Conservation (phyloP, 139 green algal genomes). For the Coelastrella sp. region DNA sequence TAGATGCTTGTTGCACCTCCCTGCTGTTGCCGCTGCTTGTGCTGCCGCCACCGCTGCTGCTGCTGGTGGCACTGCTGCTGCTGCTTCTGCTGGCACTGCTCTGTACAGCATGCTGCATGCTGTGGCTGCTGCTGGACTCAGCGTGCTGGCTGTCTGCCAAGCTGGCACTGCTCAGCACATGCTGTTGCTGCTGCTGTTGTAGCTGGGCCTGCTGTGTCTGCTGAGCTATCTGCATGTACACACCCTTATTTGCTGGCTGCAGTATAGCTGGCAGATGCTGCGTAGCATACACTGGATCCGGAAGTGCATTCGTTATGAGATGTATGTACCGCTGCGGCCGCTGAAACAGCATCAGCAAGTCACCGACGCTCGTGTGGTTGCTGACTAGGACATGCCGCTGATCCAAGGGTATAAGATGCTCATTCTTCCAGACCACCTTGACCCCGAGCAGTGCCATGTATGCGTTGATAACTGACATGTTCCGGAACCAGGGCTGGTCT, state of each 20-base stretch:
- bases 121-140: not conserved
- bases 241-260: conserved; percentile 56
- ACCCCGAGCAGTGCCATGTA: conserved; percentile 66
- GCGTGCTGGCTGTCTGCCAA: not conserved
- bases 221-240: conserved; percentile 70
- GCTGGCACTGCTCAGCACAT: not conserved
- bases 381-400: conserved; percentile 70
- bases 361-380: conserved; percentile 70
- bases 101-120: not conserved
- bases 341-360: conserved; percentile 75
- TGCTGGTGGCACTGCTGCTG: conserved; percentile 46
- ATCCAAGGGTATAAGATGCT: conserved; percentile 55
- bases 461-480: conserved; percentile 3
- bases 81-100: conserved; percentile 12
- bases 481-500: conserved; percentile 55
- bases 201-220: conserved; percentile 57
- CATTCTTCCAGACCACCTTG: conserved; percentile 53
- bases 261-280: conserved; percentile 64
- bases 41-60: too few species aligned
- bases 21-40: too few species aligned
- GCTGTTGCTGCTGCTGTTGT: conserved; percentile 8
- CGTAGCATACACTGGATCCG: conserved; percentile 44
- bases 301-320: conserved; percentile 68
- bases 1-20: not conserved
- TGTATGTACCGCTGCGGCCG: conserved; percentile 58